A percentile compares a stretch with the other conserved stretches of the same genome.
Conservation (phyloP, 2,329 filamentous ascomycete species). For the Penicillium concentricum region DNA sequence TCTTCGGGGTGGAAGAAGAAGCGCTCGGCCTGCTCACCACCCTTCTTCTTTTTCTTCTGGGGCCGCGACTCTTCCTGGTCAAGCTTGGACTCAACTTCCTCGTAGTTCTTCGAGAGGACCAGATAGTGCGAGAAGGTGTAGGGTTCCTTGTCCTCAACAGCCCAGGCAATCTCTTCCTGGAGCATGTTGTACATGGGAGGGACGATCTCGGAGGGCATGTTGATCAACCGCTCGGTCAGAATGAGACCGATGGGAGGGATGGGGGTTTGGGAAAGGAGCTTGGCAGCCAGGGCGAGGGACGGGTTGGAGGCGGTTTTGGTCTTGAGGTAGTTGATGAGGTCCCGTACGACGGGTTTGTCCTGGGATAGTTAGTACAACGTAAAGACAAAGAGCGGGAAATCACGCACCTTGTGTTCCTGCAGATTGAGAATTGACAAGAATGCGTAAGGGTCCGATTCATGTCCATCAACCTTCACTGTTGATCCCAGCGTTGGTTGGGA, state of each 20-base stretch:
- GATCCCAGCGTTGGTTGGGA: conserved; percentile 85
- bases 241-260: conserved; percentile 73
- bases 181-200: conserved; percentile 96
- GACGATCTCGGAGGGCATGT: conserved; percentile 89
- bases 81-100: conserved; percentile 78
- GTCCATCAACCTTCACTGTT: conserved; percentile 95
- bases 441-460: conserved; percentile 87
- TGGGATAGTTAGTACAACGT: conserved; percentile 25
- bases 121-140: conserved; percentile 94
- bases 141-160: conserved; percentile 84
- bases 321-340: conserved; percentile 69
- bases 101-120: conserved; percentile 87
- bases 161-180: conserved; percentile 83
- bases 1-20: conserved; percentile 98
- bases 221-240: conserved; percentile 90
- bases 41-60: conserved; percentile 66
- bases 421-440: conserved; percentile 87
- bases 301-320: conserved; percentile 54
- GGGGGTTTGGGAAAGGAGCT: conserved; percentile 56
- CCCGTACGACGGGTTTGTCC: conserved; percentile 69
- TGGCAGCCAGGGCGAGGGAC: conserved; percentile 56
- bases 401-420: conserved; percentile 63
- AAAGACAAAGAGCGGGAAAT: background rate
- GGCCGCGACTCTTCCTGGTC: conserved; percentile 64
- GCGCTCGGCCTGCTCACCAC: conserved; percentile 51